Evolutionary conservation across 345 rosid genomes (phyloP).

Genomic region (Arabidopsis thaliana): DNA sequence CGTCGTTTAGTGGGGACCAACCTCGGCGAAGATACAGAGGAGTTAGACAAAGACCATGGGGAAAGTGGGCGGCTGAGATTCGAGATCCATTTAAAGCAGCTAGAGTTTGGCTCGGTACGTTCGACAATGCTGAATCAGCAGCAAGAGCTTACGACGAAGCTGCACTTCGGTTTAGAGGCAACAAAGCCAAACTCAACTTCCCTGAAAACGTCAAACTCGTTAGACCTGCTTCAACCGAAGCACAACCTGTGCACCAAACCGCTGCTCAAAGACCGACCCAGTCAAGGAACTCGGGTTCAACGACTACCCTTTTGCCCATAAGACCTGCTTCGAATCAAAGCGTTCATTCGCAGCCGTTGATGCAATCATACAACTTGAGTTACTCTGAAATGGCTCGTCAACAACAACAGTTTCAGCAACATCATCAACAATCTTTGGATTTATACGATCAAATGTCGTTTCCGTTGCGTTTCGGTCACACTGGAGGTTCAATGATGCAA

Average conservation of each 20-base stretch:
- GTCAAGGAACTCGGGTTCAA: conserved; percentile 49
- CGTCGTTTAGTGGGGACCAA: conserved; percentile 46
- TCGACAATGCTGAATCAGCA: conserved; percentile 85
- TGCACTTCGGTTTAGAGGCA: conserved; percentile 83
- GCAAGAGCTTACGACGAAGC: conserved; percentile 92
- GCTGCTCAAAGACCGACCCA: conserved; percentile 36
- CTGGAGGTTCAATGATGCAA: conserved; percentile 37
- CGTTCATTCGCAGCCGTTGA: conserved; percentile 39
- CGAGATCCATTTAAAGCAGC: conserved; percentile 89
- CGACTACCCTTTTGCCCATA: conserved; percentile 45
- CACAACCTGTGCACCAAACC: conserved; percentile 30
- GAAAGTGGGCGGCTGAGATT: conserved; percentile 97
- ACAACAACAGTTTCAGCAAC: conserved; percentile 39
- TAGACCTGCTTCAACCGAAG: conserved; percentile 31
- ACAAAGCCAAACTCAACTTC: conserved; percentile 94
- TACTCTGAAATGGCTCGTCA: conserved; percentile 41
- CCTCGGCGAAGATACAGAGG: conserved; percentile 78
- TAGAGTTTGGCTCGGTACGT: conserved; percentile 93
- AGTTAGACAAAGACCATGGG: conserved; percentile 94
- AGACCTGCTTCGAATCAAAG: conserved; percentile 43
- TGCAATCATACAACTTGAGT: conserved; percentile 33
- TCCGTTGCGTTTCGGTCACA: conserved; percentile 46
- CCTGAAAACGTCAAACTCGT: conserved; percentile 87
- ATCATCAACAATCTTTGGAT: conserved; percentile 41
- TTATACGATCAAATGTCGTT: conserved; percentile 51